Base-by-base conservation (phyloP, 73 alveolate genomes). In the Tetrahymena thermophila region DNA sequence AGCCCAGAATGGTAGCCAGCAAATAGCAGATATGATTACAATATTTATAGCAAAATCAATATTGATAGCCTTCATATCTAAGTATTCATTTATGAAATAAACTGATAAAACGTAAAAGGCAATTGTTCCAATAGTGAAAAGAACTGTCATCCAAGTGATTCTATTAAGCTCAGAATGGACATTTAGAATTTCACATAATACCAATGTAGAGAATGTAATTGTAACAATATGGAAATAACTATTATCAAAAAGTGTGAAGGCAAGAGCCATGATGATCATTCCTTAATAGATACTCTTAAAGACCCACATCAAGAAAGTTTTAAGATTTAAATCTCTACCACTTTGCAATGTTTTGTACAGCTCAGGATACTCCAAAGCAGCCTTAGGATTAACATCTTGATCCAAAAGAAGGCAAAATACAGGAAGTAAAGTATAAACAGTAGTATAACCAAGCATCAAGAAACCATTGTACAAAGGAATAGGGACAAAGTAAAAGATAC, bases 401-500 rank as follows among this genome's bases (percentile, higher is more conserved):
- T 99, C 99, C 28, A 98, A 97, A 14, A 99, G 98, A 84, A 99
- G 96, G 4, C 99, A 95, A 84, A 99, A 98, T 35, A 98, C 99
- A 28, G 99, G 99, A 71, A 98, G 94, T 23, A 98, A 96, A 19
- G 99, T 99, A 94, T 96, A 99, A 85, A 98, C 96, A 23, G 99
- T 99, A 19, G 99, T 98, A 97, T 98, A 99, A 57, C 99, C 99
- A 35, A 99, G 97, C 99, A 98, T 97, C 93, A 99, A 96, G 96
- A 96, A 98, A 34, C 99, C 99, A 94, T 97, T 97, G 93, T 98
- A 98, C 71, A 98, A 96, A 0, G 99, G 99, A 85, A 98, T 98
- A 21, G 99, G 98, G 58, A 98, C 98, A 85, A 94, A 98, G 95
- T 98, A 98, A 96, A 98, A 98, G 85, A 98, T 95, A 23, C 97